phyloP scores from a whole-genome alignment of 2,329 filamentous ascomycete species.

The Arthrobotrys pseudoclavata region DNA sequence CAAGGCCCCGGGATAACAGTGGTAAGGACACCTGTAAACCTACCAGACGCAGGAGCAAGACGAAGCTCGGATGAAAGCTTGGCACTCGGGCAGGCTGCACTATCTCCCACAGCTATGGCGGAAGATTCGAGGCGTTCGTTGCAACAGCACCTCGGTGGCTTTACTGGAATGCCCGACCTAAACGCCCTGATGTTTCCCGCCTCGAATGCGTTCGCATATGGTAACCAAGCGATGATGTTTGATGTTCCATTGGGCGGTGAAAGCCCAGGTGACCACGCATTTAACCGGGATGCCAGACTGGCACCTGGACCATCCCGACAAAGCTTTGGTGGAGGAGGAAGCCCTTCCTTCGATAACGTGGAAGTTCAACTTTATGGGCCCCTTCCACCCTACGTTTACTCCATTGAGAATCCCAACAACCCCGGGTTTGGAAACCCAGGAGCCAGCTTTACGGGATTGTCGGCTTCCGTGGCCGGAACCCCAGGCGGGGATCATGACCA shows the following conservation, averaged over 20 bases:
- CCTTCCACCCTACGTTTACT: conserved; percentile 79
- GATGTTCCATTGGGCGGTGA: conserved; percentile 33
- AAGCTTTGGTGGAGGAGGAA: conserved; percentile 67
- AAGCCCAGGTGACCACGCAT: conserved; percentile 23
- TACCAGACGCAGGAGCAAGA: conserved; percentile 63
- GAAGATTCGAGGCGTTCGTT: conserved; percentile 57
- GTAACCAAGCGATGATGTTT: conserved; percentile 77
- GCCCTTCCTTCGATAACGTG: conserved; percentile 74
- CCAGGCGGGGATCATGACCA: conserved; percentile 29
- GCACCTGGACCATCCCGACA: conserved; percentile 64
- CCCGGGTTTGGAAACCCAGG: conserved; percentile 42
- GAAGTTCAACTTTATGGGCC: conserved; percentile 81
- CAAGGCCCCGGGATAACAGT: conserved; percentile 60
- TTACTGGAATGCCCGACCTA: conserved; percentile 73
- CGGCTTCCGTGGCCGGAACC: conserved; percentile 23
- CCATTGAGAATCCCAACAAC: conserved; percentile 65
- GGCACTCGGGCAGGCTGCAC: conserved; percentile 57
- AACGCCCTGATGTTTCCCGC: conserved; percentile 85
- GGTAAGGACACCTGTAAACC: conserved; percentile 22
- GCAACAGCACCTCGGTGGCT: conserved; percentile 66
- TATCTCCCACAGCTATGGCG: conserved; percentile 60
- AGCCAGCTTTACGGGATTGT: conserved; percentile 29
- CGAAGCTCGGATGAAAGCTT: conserved; percentile 62
- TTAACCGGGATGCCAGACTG: conserved; percentile 65
- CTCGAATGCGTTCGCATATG: conserved; percentile 80